These are phyloP conservation scores for Lepiota brunneoincarnata DNA, from an alignment of 768 basidiomycete species.

Conservation along the genomic window DNA sequence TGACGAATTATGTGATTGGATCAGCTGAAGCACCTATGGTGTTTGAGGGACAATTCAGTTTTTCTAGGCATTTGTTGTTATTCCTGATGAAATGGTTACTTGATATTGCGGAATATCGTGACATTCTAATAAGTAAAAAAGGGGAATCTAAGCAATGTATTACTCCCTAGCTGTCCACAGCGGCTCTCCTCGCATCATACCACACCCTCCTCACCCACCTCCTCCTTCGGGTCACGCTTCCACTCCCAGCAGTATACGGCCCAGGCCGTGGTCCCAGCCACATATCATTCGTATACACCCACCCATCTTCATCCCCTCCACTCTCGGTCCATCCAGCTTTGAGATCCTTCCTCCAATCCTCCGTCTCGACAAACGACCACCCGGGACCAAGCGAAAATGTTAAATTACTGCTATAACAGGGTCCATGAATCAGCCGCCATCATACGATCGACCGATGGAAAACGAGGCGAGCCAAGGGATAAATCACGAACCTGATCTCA, in stretches of 20 bases:
- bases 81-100: too few species aligned
- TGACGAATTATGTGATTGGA: too few species aligned
- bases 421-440: conserved; percentile 13
- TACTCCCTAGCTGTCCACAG: conserved; percentile 3
- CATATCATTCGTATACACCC: conserved; percentile 78
- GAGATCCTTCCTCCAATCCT: conserved; percentile 74
- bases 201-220: conserved; percentile 75
- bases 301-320: conserved; percentile 52
- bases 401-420: conserved; percentile 63
- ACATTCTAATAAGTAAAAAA: too few species aligned
- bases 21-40: too few species aligned
- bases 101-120: too few species aligned
- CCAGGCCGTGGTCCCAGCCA: conserved; percentile 56
- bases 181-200: conserved; percentile 29
- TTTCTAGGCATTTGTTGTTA: too few species aligned
- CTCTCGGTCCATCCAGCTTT: conserved; percentile 52
- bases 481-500: conserved; percentile 58
- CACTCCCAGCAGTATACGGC: conserved; percentile 41
- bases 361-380: conserved; percentile 74
- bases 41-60: too few species aligned
- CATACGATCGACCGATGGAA: not conserved
- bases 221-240: conserved; percentile 59
- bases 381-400: conserved; percentile 74
- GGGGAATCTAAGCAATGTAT: not conserved
- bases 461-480: conserved; percentile 2